Conservation (phyloP, 345 rosid species). For the Ricinus communis region DNA sequence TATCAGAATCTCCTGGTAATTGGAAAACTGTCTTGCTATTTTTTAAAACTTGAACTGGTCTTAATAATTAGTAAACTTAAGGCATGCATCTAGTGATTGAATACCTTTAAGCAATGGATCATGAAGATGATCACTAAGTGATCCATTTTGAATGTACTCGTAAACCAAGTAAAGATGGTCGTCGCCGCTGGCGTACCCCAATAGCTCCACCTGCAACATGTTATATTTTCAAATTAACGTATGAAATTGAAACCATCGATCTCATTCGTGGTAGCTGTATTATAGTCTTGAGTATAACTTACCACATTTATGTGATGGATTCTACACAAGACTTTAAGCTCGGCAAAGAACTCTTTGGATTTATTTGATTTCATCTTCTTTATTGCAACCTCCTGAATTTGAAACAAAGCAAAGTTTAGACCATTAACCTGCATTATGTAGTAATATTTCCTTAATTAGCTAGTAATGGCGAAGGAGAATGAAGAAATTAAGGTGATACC, state of each 20-base stretch:
- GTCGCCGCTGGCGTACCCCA: constrained; percentile 63
- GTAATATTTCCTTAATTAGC: neutral
- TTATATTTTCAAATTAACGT: neutral
- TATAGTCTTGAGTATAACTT: constrained; percentile 16
- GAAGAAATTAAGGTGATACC: constrained; percentile 23
- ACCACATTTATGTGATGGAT: constrained; percentile 72
- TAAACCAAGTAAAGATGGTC: constrained; percentile 68
- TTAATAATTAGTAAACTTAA: neutral
- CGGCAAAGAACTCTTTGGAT: constrained; percentile 64
- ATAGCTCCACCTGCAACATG: constrained; percentile 51
- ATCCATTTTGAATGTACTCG: constrained; percentile 52
- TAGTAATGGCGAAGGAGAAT: neutral
- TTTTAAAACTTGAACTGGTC: neutral
- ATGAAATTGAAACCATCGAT: neutral
- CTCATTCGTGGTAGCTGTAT: no score
- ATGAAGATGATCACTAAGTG: constrained; percentile 65
- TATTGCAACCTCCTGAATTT: constrained; percentile 58
- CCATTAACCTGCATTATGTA: neutral
- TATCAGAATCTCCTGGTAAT: neutral
- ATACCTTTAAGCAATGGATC: constrained; percentile 53
- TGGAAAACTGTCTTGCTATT: no score
- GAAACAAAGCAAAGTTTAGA: neutral
- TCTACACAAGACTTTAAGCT: constrained; percentile 67
- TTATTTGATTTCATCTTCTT: constrained; percentile 74
- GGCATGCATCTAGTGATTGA: neutral